Evolutionary conservation across 495 filamentous ascomycete genomes (phyloP), one percentile per base, ranked within the genome.

Genomic region (Talaromyces stipitatus): DNA sequence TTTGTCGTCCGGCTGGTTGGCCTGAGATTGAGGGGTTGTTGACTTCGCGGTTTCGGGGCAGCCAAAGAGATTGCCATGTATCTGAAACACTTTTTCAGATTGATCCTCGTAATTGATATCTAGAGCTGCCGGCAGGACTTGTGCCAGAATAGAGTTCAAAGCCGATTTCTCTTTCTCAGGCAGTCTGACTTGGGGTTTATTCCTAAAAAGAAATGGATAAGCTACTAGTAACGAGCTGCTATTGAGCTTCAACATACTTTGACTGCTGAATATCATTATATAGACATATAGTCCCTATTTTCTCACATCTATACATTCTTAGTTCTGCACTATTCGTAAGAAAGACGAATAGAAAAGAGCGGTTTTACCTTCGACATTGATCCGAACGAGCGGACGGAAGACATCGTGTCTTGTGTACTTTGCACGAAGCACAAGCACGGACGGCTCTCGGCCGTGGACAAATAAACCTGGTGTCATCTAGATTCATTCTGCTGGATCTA

Each of bases 351-450:
- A 52, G 4, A 8, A 9, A 28, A 16, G 3, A 14, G 18, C 16
- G 6, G 18, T 28, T 38, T 18, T 54, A 54, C 51, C 51, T 27
- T 54, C 30, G 51, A 41, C 51, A 54, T 4, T 54, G 51, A 24
- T n/a, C 20, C 3, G 51, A 54, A 24, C 28, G 51, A 27, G 51
- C 20, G 20, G 51, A 54, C 11, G 51, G 29, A 11, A 41, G 45
- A 48, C 45, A 48, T 14, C 45, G 45, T 10, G 45, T 48, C 45
- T 48, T 48, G 45, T 48, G 45, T 20, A 23, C 45, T 38, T 54
- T 54, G n/a, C 51, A 54, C 5, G 51, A 26, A 27, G 18, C 16
- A 22, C 51, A 54, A 38, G 51, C 51, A n/a, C 51, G 51, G 14
- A 41, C 24, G 9, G 33, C 51, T 36, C 51, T 36, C 20, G 51